Percentiles rank a stretch among this genome's conserved stretches.
These are phyloP conservation scores for Chaetomium tenue DNA, from an alignment of 495 filamentous ascomycete genomes.

Conservation along the genomic window DNA sequence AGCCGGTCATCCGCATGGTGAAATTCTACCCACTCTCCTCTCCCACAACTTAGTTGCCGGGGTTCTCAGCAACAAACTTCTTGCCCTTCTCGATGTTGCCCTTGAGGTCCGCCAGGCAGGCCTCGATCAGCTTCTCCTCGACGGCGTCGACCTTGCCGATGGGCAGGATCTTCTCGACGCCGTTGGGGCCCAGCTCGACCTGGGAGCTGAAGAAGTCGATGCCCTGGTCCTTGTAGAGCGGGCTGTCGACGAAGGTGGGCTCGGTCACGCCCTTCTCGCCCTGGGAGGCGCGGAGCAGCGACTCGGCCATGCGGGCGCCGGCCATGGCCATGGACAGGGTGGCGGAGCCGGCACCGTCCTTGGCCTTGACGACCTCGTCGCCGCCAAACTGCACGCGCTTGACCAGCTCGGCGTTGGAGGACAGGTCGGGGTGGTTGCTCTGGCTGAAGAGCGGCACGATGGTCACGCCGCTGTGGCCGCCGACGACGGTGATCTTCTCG, in stretches of 20 bases:
- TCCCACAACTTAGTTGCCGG: constrained; percentile 48
- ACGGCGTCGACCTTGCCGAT: constrained; percentile 77
- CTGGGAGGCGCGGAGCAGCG: constrained; percentile 84
- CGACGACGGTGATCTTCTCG: constrained; percentile 93
- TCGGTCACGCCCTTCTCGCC: constrained; percentile 94
- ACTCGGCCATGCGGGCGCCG: constrained; percentile 95
- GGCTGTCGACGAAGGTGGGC: constrained; percentile 95
- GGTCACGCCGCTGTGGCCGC: constrained; percentile 96
- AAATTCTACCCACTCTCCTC: too few species aligned
- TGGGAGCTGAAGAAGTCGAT: constrained; percentile 91
- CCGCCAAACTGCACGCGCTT: constrained; percentile 98
- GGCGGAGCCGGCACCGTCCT: constrained; percentile 96
- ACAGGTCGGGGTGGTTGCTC: constrained; percentile 79
- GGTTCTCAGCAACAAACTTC: constrained; percentile 52
- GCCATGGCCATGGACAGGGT: constrained; percentile 99
- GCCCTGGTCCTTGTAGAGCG: constrained; percentile 95
- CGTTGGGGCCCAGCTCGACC: constrained; percentile 93
- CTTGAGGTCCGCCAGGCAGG: constrained; percentile 80
- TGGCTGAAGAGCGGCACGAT: constrained; percentile 97
- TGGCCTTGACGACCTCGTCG: constrained; percentile 99
- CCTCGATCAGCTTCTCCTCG: constrained; percentile 88
- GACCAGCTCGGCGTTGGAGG: constrained; percentile 72
- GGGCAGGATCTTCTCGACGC: constrained; percentile 86
- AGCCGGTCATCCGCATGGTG: neutral
- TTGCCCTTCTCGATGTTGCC: constrained; percentile 65